Evolutionary conservation across 495 filamentous ascomycete genomes (phyloP).

Genomic region (Xylaria grammica): DNA sequence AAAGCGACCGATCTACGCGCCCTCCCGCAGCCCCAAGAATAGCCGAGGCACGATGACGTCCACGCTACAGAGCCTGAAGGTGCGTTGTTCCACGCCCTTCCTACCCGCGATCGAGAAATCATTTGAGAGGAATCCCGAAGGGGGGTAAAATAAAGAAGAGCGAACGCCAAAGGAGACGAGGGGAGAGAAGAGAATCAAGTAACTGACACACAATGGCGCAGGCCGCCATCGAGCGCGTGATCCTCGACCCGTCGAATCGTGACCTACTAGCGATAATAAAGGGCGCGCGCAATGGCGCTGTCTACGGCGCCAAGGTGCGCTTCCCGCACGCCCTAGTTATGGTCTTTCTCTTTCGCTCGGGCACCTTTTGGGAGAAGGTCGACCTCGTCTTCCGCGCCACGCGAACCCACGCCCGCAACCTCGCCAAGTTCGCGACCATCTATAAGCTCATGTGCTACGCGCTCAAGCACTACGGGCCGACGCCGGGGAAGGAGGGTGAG

Average conservation of each 20-base stretch:
- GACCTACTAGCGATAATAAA: conserved; percentile 84
- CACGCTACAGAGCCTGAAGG: conserved; percentile 19
- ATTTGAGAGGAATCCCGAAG: background rate
- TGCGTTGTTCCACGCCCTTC: conserved; percentile 12
- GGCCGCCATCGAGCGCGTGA: conserved; percentile 65
- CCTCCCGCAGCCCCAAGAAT: conserved; percentile 1
- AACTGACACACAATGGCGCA: conserved; percentile 24
- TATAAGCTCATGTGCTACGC: conserved; percentile 83
- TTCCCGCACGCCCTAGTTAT: conserved; percentile 98
- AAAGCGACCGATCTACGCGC: conserved; percentile 14
- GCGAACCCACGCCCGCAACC: conserved; percentile 86
- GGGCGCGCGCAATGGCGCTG: conserved; percentile 91
- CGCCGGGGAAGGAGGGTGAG: conserved; percentile 61
- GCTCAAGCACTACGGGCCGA: conserved; percentile 67
- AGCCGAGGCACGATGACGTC: conserved; percentile 29
- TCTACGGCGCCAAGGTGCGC: conserved; percentile 97
- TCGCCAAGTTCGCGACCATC: conserved; percentile 84
- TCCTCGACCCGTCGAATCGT: conserved; percentile 83
- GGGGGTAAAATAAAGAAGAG: background rate
- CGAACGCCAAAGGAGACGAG: background rate
- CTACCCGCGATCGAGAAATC: background rate
- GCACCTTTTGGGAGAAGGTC: conserved; percentile 81
- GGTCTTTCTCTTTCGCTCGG: conserved; percentile 92
- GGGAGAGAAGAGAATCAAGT: background rate
- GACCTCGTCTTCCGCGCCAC: conserved; percentile 83